Percentiles rank a stretch among this genome's conserved stretches.
Evolutionary conservation across 495 filamentous ascomycete genomes (phyloP).

Genomic region (Neurospora sublineolata): DNA sequence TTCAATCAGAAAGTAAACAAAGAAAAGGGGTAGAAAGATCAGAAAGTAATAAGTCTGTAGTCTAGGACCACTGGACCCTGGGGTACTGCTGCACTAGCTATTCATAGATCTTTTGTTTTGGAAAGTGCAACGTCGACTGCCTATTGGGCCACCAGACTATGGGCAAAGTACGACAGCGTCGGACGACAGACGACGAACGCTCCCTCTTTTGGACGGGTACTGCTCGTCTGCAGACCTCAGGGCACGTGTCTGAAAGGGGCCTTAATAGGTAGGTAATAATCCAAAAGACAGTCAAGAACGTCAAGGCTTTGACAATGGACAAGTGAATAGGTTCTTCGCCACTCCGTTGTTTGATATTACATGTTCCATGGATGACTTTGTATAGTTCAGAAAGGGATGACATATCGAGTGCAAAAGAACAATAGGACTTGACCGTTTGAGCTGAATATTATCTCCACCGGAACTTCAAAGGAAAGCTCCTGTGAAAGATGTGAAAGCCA

Average conservation of each 20-base stretch:
- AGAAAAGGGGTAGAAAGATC: neutral
- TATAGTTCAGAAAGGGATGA: neutral
- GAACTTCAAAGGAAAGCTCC: neutral
- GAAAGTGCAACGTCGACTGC: neutral
- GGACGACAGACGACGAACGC: neutral
- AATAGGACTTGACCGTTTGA: neutral
- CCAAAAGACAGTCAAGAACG: neutral
- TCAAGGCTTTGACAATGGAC: neutral
- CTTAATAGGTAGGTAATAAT: neutral
- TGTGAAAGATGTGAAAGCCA: neutral
- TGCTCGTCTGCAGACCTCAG: neutral
- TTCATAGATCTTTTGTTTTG: neutral
- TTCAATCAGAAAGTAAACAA: neutral
- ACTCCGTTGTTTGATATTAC: neutral
- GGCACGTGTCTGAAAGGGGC: neutral
- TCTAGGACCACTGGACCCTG: neutral
- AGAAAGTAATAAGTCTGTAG: neutral
- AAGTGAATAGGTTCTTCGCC: neutral
- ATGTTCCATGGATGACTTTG: neutral
- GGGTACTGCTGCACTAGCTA: neutral
- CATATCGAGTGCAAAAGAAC: neutral
- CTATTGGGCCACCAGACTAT: neutral
- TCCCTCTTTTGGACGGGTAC: neutral
- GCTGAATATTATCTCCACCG: neutral
- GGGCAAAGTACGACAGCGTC: neutral